Evolutionary conservation across 495 filamentous ascomycete genomes (phyloP), one percentile per base, ranked within the genome.

Genomic region (Penicillium daleae): DNA sequence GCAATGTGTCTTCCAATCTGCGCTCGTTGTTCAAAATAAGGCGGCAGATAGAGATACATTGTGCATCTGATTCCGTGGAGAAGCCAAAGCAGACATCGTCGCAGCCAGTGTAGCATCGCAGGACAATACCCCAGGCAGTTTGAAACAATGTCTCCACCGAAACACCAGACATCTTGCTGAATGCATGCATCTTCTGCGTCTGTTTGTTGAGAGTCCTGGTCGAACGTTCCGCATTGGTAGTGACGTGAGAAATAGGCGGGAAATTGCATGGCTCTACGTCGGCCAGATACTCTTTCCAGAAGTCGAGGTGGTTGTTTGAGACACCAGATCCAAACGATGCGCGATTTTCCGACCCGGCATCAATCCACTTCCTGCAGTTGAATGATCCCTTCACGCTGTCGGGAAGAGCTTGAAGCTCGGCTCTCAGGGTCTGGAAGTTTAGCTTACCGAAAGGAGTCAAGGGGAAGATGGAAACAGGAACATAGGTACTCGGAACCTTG

Each of bases 401-500:
- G 15, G 71, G 21, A 0, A 77, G 65, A 5, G 31, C 46, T 51
- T 65, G 27, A 48, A 65, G 57, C 59, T 70, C 62, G 21, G 49
- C 19, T 3, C 53, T 59, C 27, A 78, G 49, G 13, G 29, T 54
- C 68, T 65, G 69, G 24, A 48, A 74, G 69, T 72, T 73, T 12
- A 82, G 78, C 68, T 88, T 89, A 7, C 84, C 83, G 17, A 80
- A 81, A 0, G 78, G 66, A 7, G 81, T 73, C 3, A 85, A 67
- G 0, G 87, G 87, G 61, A 88, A 76, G 21, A 76, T 66, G 13
- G 74, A 70, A 4, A 88, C 71, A 2, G 85, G 85, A 40, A 90
- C 80, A 27, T 85, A 89, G 3, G 80, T 76, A 24, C 80, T 78
- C 13, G 87, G 87, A 10, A 89, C 76, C 82, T 88, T 88, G 66